phyloP scores from a whole-genome alignment of 2,329 filamentous ascomycete genomes.

The Pseudopyricularia cyperi region DNA sequence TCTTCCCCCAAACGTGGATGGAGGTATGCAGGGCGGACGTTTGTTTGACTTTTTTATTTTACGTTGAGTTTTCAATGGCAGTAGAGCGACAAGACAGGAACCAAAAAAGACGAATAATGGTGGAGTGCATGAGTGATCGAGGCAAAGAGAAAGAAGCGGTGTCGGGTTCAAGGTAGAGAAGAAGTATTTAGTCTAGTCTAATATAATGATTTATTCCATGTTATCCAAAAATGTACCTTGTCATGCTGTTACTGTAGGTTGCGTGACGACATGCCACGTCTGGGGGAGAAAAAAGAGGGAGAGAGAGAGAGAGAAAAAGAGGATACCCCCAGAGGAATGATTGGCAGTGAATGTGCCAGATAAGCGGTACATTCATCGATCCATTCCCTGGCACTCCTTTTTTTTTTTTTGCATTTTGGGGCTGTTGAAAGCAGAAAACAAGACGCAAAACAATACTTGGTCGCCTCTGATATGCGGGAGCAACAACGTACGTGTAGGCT shows the following conservation, averaged over 20 bases:
- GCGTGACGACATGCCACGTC: not conserved
- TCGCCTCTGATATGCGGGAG: not conserved
- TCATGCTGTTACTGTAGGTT: no score
- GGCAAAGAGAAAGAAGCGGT: not conserved
- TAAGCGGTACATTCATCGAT: not conserved
- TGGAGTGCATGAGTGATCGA: not conserved
- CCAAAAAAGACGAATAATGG: not conserved
- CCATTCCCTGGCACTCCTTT: not conserved
- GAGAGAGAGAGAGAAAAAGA: not conserved
- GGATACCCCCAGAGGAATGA: not conserved
- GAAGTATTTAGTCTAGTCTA: no score
- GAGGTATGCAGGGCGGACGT: no score
- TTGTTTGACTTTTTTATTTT: no score
- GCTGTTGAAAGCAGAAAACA: not conserved
- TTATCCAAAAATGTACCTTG: no score
- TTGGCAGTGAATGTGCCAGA: not conserved
- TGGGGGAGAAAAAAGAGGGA: not conserved
- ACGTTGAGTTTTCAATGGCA: no score
- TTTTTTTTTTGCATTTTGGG: not conserved
- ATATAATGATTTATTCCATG: no score
- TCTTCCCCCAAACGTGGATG: no score
- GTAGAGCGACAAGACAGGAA: no score
- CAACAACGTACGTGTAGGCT: not conserved
- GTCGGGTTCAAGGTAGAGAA: not conserved
- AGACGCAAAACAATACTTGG: not conserved